phyloP scores from a whole-genome alignment of 2,329 filamentous ascomycete genomes.

The Lachnellula suecica region DNA sequence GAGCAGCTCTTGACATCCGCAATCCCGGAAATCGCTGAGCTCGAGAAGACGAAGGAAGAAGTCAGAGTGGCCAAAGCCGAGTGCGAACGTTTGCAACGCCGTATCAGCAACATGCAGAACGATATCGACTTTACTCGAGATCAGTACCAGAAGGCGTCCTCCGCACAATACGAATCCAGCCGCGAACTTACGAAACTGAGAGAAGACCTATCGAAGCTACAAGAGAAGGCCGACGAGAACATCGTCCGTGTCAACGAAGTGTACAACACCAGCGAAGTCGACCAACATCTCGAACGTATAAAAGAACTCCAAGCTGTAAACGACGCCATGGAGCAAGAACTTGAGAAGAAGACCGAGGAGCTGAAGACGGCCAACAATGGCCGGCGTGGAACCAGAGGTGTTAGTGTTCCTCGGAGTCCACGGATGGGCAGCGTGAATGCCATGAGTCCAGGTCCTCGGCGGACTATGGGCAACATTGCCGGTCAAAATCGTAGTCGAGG shows the following conservation, averaged over 20 bases:
- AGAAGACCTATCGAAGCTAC: conserved; percentile 14
- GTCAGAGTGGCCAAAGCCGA: conserved; percentile 20
- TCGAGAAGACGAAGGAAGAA: conserved; percentile 41
- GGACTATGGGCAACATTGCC: conserved; percentile 13
- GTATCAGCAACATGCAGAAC: conserved; percentile 15
- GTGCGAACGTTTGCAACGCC: conserved; percentile 23
- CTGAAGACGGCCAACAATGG: conserved; percentile 41
- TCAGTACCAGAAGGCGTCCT: conserved; percentile 31
- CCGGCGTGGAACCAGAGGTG: conserved; percentile 32
- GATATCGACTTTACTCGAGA: conserved; percentile 29
- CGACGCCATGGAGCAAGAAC: conserved; percentile 35
- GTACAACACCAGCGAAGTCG: conserved; percentile 17
- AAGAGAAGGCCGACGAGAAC: conserved; percentile 25
- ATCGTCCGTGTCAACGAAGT: conserved; percentile 29
- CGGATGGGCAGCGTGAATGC: conserved; percentile 24
- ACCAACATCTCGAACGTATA: conserved; percentile 31
- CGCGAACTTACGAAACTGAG: conserved; percentile 19
- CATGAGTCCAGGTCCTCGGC: conserved; percentile 24
- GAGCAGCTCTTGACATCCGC: conserved; percentile 27
- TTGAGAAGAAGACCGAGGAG: conserved; percentile 38
- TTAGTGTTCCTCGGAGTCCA: conserved; percentile 30
- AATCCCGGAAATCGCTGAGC: conserved; percentile 39
- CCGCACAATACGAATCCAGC: conserved; percentile 16
- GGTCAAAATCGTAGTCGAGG: conserved; percentile 19
- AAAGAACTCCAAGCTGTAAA: conserved; percentile 28